phyloP scores from a whole-genome alignment of 2,329 filamentous ascomycete genomes.

The Emmonsia crescens region DNA sequence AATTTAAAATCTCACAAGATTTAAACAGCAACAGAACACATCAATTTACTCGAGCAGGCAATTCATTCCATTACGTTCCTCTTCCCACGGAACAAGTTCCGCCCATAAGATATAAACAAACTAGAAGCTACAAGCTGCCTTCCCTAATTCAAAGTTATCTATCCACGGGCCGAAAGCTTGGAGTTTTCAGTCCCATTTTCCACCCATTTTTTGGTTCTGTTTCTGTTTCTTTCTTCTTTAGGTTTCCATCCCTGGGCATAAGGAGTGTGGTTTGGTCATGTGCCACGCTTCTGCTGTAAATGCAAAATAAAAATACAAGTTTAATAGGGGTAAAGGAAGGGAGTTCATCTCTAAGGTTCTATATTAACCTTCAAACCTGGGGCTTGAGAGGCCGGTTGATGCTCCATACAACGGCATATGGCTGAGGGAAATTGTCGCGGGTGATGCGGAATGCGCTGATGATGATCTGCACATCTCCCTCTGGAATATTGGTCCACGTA shows the following conservation, averaged over 20 bases:
- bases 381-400: conserved; percentile 8
- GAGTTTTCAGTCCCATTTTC: not conserved
- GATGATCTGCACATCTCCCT: conserved; percentile 3
- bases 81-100: not conserved
- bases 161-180: not conserved
- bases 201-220: not conserved
- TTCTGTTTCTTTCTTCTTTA: not conserved
- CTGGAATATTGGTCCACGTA: conserved; percentile 11
- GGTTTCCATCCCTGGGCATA: not conserved
- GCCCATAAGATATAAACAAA: not conserved
- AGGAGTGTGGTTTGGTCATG: not conserved
- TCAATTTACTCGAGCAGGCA: not conserved
- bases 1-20: not conserved
- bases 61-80: not conserved
- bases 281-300: not conserved
- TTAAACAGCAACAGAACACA: not conserved
- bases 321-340: not conserved
- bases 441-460: conserved; percentile 8
- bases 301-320: not conserved
- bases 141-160: not conserved
- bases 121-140: not conserved
- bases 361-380: too few species aligned
- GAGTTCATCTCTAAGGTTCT: too few species aligned
- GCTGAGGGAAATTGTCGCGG: conserved; percentile 6
- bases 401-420: conserved; percentile 13